Conservation (phyloP, 2,329 filamentous ascomycete genomes). For the Monosporascus sp. region DNA sequence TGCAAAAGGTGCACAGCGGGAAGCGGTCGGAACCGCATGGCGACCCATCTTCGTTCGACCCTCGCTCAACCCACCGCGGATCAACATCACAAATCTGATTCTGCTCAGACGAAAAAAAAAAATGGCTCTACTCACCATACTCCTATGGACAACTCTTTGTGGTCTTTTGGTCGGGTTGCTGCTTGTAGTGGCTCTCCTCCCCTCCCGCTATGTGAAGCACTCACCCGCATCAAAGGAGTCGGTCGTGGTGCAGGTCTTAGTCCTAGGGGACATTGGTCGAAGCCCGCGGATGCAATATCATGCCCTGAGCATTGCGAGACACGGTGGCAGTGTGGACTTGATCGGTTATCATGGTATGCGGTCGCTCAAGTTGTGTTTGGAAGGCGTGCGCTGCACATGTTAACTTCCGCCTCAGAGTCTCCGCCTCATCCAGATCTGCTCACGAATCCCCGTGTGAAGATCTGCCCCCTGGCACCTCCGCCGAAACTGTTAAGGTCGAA, state of each 20-base stretch:
- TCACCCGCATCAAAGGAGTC: slow-evolving; percentile 22
- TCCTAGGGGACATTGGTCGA: slow-evolving; percentile 89
- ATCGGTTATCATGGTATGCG: slow-evolving; percentile 76
- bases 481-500: slow-evolving; percentile 63
- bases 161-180: slow-evolving; percentile 26
- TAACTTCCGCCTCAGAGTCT: slow-evolving; percentile 52
- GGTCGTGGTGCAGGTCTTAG: slow-evolving; percentile 68
- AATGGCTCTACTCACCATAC: slow-evolving; percentile 14
- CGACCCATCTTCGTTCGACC: no score
- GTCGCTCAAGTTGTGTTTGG: no score
- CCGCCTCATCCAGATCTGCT: slow-evolving; percentile 73
- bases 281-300: slow-evolving; percentile 99
- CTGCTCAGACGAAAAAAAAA: not conserved
- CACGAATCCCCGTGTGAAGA: slow-evolving; percentile 60
- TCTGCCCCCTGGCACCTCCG: slow-evolving; percentile 64
- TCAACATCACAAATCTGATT: not conserved
- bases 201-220: slow-evolving; percentile 31
- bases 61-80: not conserved
- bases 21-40: no score
- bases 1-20: no score
- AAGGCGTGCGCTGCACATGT: no score
- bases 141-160: slow-evolving; percentile 16
- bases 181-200: slow-evolving; percentile 26
- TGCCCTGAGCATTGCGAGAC: slow-evolving; percentile 81
- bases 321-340: slow-evolving; percentile 74